phyloP scores from a whole-genome alignment of 2,329 filamentous ascomycete genomes.

The Ophiosphaerella narmari region DNA sequence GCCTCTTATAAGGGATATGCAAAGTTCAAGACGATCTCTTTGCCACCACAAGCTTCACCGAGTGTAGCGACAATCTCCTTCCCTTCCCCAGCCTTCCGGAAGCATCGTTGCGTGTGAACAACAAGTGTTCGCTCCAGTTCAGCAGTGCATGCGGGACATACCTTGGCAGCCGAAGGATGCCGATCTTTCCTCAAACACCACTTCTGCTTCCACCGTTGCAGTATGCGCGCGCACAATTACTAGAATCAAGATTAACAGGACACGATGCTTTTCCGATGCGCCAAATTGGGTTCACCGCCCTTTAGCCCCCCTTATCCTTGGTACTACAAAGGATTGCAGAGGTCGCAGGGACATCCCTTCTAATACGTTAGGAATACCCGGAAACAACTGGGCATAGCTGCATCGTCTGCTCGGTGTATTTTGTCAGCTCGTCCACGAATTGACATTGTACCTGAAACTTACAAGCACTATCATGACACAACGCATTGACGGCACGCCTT shows the following conservation, averaged over 20 bases:
- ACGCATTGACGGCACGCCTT: background rate
- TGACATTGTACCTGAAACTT: background rate
- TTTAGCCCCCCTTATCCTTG: slow-evolving; percentile 5
- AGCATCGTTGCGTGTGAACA: background rate
- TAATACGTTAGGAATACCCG: background rate
- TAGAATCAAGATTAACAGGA: background rate
- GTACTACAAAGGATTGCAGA: slow-evolving; percentile 12
- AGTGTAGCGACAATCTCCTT: slow-evolving; percentile 4
- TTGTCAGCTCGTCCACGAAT: background rate
- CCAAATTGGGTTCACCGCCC: slow-evolving; percentile 16
- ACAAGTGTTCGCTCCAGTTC: background rate
- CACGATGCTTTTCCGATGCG: background rate
- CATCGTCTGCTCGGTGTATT: slow-evolving; percentile 9
- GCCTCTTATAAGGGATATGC: slow-evolving; percentile 8
- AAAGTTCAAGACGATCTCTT: slow-evolving; percentile 32
- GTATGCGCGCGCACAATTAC: background rate
- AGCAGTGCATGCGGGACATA: background rate
- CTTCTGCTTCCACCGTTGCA: background rate
- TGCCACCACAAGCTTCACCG: slow-evolving; percentile 20
- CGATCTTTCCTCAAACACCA: slow-evolving; percentile 1
- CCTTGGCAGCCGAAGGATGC: background rate
- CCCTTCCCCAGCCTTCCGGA: slow-evolving; percentile 5
- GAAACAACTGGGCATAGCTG: slow-evolving; percentile 20
- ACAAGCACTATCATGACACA: background rate
- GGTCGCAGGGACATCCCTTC: slow-evolving; percentile 25